Percentiles rank a stretch among this genome's conserved stretches.
These are phyloP conservation scores for Aaosphaeria pasadenensis DNA, from an alignment of 2,329 filamentous ascomycete species.

Conservation along the genomic window DNA sequence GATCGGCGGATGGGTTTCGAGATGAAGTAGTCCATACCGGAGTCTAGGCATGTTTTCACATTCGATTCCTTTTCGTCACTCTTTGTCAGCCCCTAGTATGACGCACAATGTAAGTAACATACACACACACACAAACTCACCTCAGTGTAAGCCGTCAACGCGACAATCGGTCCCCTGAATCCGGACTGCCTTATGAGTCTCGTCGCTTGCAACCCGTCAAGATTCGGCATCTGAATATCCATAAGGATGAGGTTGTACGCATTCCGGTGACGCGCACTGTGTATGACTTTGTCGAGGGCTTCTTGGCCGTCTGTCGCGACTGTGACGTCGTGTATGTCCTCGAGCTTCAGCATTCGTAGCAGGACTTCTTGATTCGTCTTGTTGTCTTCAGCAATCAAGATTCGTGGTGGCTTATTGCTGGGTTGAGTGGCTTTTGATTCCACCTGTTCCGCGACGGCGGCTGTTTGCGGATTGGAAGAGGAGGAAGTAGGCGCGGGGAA, in stretches of 20 bases:
- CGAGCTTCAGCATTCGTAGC: constrained; percentile 67
- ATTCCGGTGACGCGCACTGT: constrained; percentile 69
- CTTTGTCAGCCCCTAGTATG: no score
- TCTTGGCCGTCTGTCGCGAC: constrained; percentile 75
- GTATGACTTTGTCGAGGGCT: constrained; percentile 81
- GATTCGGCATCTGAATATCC: constrained; percentile 92
- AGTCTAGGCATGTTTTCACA: constrained; percentile 61
- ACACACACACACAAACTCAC: constrained; percentile 35
- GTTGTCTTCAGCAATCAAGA: constrained; percentile 83
- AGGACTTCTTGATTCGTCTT: constrained; percentile 44
- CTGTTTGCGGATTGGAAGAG: constrained; percentile 58
- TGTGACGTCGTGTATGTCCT: constrained; percentile 81
- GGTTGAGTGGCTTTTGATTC: constrained; percentile 58
- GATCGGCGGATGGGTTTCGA: constrained; percentile 72
- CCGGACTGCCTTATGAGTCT: constrained; percentile 81
- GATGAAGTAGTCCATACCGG: constrained; percentile 89
- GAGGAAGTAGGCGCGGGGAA: constrained; percentile 62
- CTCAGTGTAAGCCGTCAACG: constrained; percentile 67
- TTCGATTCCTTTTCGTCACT: no score
- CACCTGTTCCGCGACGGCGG: constrained; percentile 60
- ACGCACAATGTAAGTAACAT: not conserved
- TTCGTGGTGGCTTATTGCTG: constrained; percentile 67
- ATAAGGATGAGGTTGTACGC: constrained; percentile 90
- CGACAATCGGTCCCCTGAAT: constrained; percentile 84
- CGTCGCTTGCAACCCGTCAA: constrained; percentile 85